Evolutionary conservation across 2,329 filamentous ascomycete genomes (phyloP).

Genomic region (Exophiala sp.): DNA sequence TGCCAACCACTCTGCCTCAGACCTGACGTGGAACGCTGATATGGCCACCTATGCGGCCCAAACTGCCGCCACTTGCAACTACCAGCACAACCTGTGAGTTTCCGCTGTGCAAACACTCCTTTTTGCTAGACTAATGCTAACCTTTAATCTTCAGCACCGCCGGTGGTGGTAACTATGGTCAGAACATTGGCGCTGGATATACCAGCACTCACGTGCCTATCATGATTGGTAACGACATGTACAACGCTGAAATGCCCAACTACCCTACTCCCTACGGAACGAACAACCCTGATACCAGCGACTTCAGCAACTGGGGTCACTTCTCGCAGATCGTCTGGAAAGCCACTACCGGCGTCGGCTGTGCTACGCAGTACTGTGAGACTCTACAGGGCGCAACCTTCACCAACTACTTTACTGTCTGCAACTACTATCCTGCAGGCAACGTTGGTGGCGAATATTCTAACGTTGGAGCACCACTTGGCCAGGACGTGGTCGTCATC

Average conservation of each 20-base stretch:
- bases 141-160: constrained; percentile 4
- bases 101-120: not conserved
- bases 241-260: constrained; percentile 68
- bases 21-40: constrained; percentile 61
- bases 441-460: constrained; percentile 54
- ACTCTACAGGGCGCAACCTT: constrained; percentile 41
- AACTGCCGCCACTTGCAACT: constrained; percentile 65
- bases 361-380: constrained; percentile 49
- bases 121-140: constrained; percentile 30
- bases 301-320: constrained; percentile 68
- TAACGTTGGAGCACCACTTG: constrained; percentile 49
- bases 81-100: constrained; percentile 71
- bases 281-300: constrained; percentile 53
- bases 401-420: constrained; percentile 69
- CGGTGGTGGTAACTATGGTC: constrained; percentile 67
- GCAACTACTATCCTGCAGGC: constrained; percentile 79
- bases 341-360: constrained; percentile 60
- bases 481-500: constrained; percentile 35
- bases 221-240: constrained; percentile 79
- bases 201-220: constrained; percentile 55
- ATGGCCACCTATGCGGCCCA: constrained; percentile 62
- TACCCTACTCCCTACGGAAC: constrained; percentile 58
- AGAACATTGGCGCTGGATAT: constrained; percentile 79
- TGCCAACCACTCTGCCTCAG: constrained; percentile 68
- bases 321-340: constrained; percentile 74